Evolutionary conservation across 2,329 filamentous ascomycete genomes (phyloP).

Genomic region (Fusarium sp.): DNA sequence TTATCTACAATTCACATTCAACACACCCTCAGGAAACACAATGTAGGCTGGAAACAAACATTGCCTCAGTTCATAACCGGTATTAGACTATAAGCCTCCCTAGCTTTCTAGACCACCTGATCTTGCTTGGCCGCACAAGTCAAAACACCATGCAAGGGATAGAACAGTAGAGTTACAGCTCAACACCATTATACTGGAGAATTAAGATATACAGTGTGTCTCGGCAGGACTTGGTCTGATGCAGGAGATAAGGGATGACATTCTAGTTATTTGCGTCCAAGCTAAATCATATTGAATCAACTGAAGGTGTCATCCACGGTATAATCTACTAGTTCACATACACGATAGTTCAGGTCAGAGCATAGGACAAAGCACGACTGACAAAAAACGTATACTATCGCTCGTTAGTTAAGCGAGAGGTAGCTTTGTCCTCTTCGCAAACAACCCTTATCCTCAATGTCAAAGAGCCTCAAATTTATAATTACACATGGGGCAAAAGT

Average conservation of each 20-base stretch:
- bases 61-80: neutral
- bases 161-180: neutral
- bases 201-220: neutral
- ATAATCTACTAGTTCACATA: neutral
- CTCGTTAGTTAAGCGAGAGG: neutral
- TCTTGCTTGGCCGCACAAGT: neutral
- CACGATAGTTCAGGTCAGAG: too few relatives aligned
- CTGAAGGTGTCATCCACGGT: neutral
- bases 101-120: neutral
- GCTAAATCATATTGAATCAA: too few relatives aligned
- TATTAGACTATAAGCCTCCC: neutral
- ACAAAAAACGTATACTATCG: neutral
- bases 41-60: too few relatives aligned
- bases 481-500: neutral
- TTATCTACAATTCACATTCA: too few relatives aligned
- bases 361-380: too few relatives aligned
- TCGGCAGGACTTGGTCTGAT: neutral
- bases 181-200: neutral
- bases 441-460: too few relatives aligned
- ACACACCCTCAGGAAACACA: too few relatives aligned
- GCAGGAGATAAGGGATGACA: neutral
- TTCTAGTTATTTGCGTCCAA: too few relatives aligned
- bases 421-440: neutral
- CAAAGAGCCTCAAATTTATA: neutral
- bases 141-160: constrained; percentile 26